A percentile compares a stretch with the other conserved stretches of the same genome.
Evolutionary conservation across 2,329 filamentous ascomycete genomes (phyloP).

Genomic region (Aureobasidium sp.): DNA sequence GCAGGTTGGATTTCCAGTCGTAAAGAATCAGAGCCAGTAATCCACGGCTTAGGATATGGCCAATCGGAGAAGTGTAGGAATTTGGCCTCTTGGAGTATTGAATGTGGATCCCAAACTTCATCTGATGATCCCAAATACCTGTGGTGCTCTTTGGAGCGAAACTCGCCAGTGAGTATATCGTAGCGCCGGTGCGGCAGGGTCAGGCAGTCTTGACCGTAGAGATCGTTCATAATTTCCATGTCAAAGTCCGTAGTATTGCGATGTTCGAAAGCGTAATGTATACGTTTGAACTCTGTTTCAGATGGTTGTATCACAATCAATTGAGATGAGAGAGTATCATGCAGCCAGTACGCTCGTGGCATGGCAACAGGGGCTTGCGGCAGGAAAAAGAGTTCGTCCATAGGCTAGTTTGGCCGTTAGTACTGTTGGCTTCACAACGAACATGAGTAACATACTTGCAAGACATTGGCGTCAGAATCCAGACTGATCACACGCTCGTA

Average conservation of each 20-base stretch:
- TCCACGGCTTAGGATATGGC: not conserved
- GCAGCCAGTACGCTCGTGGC: constrained; percentile 66
- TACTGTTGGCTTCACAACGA: constrained; percentile 36
- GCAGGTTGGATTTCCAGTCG: not conserved
- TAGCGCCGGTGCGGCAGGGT: constrained; percentile 60
- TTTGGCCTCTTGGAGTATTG: not conserved
- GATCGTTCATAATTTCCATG: constrained; percentile 60
- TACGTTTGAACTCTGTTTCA: not conserved
- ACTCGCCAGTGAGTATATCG: constrained; percentile 56
- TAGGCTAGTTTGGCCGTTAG: constrained; percentile 31
- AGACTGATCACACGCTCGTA: constrained; percentile 53
- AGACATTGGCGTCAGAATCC: constrained; percentile 58
- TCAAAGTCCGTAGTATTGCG: constrained; percentile 37
- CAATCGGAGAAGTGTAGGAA: not conserved
- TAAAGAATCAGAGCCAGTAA: too few relatives aligned
- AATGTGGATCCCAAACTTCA: not conserved
- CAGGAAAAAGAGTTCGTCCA: constrained; percentile 67
- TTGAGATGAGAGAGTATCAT: constrained; percentile 23
- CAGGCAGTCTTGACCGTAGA: constrained; percentile 54
- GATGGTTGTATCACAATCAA: constrained; percentile 22
- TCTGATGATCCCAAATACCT: constrained; percentile 44
- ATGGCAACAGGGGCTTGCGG: constrained; percentile 56
- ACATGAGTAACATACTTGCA: constrained; percentile 36
- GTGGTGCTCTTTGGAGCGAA: constrained; percentile 48
- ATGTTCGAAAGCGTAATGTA: constrained; percentile 11